phyloP scores from a whole-genome alignment of 768 basidiomycete genomes.

The Leccinellum luteum region DNA sequence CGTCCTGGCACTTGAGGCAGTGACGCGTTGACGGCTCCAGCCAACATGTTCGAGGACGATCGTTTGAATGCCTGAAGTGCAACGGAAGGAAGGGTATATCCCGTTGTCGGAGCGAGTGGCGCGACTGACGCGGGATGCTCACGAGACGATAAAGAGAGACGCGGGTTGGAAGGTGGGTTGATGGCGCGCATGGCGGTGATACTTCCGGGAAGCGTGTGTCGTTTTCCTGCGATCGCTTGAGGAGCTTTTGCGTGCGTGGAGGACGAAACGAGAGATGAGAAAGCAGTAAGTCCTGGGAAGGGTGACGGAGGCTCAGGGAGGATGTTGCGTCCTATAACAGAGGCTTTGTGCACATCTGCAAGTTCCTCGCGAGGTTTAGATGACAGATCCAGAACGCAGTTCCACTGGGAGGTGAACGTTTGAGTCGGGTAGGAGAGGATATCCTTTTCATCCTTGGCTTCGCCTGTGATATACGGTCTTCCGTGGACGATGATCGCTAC shows the following conservation, averaged over 20 bases:
- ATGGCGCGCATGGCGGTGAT: conserved; percentile 32
- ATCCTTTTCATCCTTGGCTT: conserved; percentile 16
- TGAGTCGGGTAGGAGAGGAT: conserved; percentile 56
- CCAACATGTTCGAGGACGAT: conserved; percentile 28
- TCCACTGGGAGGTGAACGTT: conserved; percentile 85
- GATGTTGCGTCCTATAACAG: conserved; percentile 33
- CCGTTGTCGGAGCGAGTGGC: conserved; percentile 3
- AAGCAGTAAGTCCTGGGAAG: conserved; percentile 49
- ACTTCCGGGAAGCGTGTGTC: conserved; percentile 46
- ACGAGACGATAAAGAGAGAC: conserved; percentile 28
- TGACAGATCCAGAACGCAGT: conserved; percentile 81
- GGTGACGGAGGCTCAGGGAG: conserved; percentile 80
- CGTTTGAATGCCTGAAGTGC: conserved; percentile 32
- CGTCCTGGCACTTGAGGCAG: conserved; percentile 18
- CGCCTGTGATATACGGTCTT: conserved; percentile 51
- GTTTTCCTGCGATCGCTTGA: conserved; percentile 54
- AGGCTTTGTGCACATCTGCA: conserved; percentile 12
- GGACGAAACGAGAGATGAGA: conserved; percentile 28
- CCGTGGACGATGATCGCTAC: conserved; percentile 81
- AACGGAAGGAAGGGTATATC: conserved; percentile 35
- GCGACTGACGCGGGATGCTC: conserved; percentile 21
- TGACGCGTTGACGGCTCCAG: background rate
- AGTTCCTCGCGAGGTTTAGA: conserved; percentile 29
- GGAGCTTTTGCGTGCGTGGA: conserved; percentile 22
- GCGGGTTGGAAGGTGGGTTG: conserved; percentile 14